Evolutionary conservation across 768 basidiomycete species (phyloP), one percentile per base, ranked within the genome.

Genomic region (Leccinum olivaceopallidum): DNA sequence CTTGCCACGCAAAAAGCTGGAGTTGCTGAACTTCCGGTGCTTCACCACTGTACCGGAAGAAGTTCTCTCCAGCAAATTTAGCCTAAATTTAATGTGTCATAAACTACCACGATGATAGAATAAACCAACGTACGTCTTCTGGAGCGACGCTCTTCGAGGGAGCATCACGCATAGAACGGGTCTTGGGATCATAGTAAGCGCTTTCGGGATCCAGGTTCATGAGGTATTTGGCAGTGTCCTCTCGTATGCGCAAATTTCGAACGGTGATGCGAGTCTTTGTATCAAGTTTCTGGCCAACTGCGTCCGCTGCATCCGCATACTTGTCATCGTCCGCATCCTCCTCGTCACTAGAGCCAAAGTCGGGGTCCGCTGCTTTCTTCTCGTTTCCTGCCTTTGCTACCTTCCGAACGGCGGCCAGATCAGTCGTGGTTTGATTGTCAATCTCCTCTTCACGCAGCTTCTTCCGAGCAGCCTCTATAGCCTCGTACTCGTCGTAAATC

Each of bases 151-250:
- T 84, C 72, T 84, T 85, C 14, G 87, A 61, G 0, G 96, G 97
- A 47, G 96, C 95, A 69, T 99, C 97, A 76, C 97, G 90, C 97
- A 99, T 99, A 7, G 96, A 98, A 70, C 97, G 89, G 13, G 97
- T 98, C 79, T 99, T 99, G 52, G 97, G 97, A 71, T 99, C 97
- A 72, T 99, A 99, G 78, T 98, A 98, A 9, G 97, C 97, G 68
- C 92, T 94, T 0, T 93, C 89, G 1, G 90, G 90, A 74, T 98
- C 95, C 73, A 99, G 74, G 73, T 98, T 99, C 74, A 96, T 91
- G 70, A 99, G 84, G 73, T 99, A 99, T 73, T 99, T 99, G 10
- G 97, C 97, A 2, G 96, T 98, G 73, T 99, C 97, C 77, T 99
- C 97, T 71, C 97, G 89, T 66, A 99, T 98, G 79, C 97, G 92